phyloP scores from a whole-genome alignment of 257 asterid species.

The Phtheirospermum japonicum region DNA sequence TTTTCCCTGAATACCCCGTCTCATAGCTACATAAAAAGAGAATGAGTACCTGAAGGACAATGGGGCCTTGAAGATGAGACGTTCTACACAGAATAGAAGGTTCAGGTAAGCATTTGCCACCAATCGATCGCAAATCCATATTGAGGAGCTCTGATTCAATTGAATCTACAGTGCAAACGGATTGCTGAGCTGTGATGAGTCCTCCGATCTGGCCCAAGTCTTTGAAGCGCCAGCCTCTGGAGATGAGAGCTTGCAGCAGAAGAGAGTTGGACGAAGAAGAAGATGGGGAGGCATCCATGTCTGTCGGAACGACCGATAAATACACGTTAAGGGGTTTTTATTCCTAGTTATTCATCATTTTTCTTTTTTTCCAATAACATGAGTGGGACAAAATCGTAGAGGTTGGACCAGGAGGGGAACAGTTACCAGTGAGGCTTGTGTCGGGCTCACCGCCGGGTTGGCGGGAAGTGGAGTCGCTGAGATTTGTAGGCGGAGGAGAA shows the following conservation, averaged over 20 bases:
- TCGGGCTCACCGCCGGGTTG: too few species aligned
- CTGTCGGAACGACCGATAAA: too few species aligned
- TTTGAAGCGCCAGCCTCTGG: conserved; percentile 71
- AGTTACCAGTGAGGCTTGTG: too few species aligned
- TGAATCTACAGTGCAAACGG: conserved; percentile 45
- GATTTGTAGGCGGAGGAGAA: too few species aligned
- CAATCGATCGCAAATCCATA: conserved; percentile 65
- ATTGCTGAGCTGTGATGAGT: conserved; percentile 39
- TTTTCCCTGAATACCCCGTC: not conserved
- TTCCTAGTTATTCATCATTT: too few species aligned
- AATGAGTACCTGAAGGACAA: conserved; percentile 64
- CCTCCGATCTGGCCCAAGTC: conserved; percentile 42
- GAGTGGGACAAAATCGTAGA: too few species aligned
- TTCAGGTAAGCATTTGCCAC: conserved; percentile 70
- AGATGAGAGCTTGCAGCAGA: conserved; percentile 43
- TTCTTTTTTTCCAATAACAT: too few species aligned
- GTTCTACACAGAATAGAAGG: conserved; percentile 48
- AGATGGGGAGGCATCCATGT: conserved; percentile 44
- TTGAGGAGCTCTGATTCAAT: conserved; percentile 68
- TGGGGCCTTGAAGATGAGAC: conserved; percentile 60
- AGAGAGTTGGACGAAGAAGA: conserved; percentile 38
- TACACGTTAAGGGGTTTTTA: too few species aligned
- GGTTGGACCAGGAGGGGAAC: too few species aligned
- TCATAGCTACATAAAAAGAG: not conserved
- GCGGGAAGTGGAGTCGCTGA: too few species aligned